These are phyloP conservation scores for Graphilbum fragrans DNA, from an alignment of 2,329 filamentous ascomycete genomes.

Conservation along the genomic window DNA sequence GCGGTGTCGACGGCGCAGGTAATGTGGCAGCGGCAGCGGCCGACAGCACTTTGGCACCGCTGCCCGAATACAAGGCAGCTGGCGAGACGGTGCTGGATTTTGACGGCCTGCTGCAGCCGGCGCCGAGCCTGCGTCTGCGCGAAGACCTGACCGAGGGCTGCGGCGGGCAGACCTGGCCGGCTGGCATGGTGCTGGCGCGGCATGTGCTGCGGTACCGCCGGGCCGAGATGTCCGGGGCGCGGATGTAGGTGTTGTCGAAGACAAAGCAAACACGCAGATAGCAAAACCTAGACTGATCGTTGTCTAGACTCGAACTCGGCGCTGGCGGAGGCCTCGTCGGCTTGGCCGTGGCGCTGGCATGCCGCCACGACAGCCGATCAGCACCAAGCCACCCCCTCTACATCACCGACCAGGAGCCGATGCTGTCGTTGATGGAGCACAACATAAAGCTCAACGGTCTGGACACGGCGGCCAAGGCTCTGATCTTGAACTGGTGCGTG, in stretches of 20 bases:
- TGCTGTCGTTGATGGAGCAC: constrained; percentile 73
- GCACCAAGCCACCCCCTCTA: constrained; percentile 37
- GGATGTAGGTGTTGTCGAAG: constrained; percentile 47
- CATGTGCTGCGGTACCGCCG: constrained; percentile 70
- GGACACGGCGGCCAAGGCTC: constrained; percentile 46
- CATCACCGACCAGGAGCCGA: constrained; percentile 79
- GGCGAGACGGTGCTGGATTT: constrained; percentile 48
- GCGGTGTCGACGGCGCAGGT: constrained; percentile 9
- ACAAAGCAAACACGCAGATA: neutral
- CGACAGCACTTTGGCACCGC: constrained; percentile 40
- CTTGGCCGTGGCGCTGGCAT: constrained; percentile 46
- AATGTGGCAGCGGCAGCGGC: neutral
- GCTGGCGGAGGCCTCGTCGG: constrained; percentile 84
- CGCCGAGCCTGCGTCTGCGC: constrained; percentile 58
- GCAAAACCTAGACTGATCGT: constrained; percentile 2
- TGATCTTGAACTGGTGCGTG: constrained; percentile 68
- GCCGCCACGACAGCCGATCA: constrained; percentile 16
- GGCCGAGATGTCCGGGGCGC: constrained; percentile 48
- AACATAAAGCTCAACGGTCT: constrained; percentile 79
- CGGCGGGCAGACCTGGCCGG: constrained; percentile 89
- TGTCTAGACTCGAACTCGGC: constrained; percentile 69
- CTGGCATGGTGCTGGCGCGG: constrained; percentile 75
- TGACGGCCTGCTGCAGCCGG: constrained; percentile 50
- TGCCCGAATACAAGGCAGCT: constrained; percentile 44
- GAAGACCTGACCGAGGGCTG: constrained; percentile 83